Conservation (phyloP, 768 basidiomycete genomes). For the Clathrus columnatus region DNA sequence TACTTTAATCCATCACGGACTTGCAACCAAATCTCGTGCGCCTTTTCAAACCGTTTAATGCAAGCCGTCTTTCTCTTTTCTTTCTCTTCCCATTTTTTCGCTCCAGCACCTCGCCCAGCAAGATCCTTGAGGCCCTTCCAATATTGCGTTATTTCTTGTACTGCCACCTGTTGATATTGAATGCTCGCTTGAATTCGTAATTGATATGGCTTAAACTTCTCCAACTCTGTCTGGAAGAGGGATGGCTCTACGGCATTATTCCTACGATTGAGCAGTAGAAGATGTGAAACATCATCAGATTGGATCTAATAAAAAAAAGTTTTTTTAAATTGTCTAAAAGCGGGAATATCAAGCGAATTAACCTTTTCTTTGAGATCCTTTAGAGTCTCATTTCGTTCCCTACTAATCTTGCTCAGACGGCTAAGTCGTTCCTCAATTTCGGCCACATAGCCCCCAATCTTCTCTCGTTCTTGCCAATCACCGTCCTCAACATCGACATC, state of each 20-base stretch:
- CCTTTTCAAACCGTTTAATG: conserved; percentile 59
- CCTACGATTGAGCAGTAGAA: conserved; percentile 84
- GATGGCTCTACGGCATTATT: conserved; percentile 76
- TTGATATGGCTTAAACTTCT: conserved; percentile 92
- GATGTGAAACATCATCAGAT: conserved; percentile 91
- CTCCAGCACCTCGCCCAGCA: conserved; percentile 67
- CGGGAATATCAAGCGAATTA: neutral
- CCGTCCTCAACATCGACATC: conserved; percentile 70
- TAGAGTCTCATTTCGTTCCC: conserved; percentile 77
- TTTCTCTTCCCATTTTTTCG: conserved; percentile 72
- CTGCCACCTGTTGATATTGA: conserved; percentile 59
- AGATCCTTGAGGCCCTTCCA: conserved; percentile 69
- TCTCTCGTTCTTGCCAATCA: conserved; percentile 51
- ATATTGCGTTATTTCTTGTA: conserved; percentile 67
- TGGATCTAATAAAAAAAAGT: conserved; percentile 69
- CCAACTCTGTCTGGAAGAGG: conserved; percentile 86
- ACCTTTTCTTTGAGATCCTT: conserved; percentile 98
- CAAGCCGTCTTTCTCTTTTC: conserved; percentile 74
- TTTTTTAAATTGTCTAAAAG: neutral
- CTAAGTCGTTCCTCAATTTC: conserved; percentile 76
- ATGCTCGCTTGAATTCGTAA: conserved; percentile 71
- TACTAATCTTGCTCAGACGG: conserved; percentile 70
- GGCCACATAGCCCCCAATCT: conserved; percentile 54
- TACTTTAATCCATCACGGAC: conserved; percentile 77
- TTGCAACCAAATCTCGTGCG: conserved; percentile 80